Base-by-base conservation (phyloP, 2,329 filamentous ascomycete species). In the Rachicladosporium sp. region DNA sequence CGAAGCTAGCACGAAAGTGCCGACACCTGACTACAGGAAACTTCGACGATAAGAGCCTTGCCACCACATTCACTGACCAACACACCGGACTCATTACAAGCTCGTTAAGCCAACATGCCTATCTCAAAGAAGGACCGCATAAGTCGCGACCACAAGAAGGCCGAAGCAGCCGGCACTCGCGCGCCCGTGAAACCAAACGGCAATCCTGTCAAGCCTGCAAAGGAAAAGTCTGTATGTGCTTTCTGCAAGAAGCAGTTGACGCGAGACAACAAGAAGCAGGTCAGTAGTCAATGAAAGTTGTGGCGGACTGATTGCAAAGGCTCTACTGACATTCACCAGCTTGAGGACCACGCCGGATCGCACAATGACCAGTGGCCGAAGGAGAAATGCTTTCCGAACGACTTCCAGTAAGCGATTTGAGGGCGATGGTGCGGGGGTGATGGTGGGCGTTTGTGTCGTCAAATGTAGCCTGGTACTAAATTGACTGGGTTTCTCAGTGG, bases 331-430 rank as follows among this genome's bases (percentile, higher is more conserved):
- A 19, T 19, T 19, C 15, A 19, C 15, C 15, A 72, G 52, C 61
- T 74, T 10, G 66, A 69, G 53, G 63, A 65, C n/a, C 71, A 74
- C 48, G 71, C 70, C 10, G 51, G 55, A 37, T 73, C 68, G 4
- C 71, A 74, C 49, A 61, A 67, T 45, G 57, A 63, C 19, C 66
- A 66, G 44, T 73, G 70, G 71, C 57, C 69, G 1, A 74, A 73
- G 62, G 70, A 74, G 62, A 73, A 73, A 62, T 74, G 71, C 61
- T 74, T 68, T 65, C 71, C 71, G 2, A 68, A 67, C 37, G 67
- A 70, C 36, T 70, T 68, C 45, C 36, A 34, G 10, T 35, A 31
- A 31, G 30, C 30, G 30, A 19, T 19, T 19, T 19, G 15, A 19
- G 15, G 15, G 15, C 15, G 15, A 19, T 19, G 15, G 15, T 19